Evolutionary conservation across 2,329 filamentous ascomycete genomes (phyloP).

Genomic region (Lecanicillium sp.): DNA sequence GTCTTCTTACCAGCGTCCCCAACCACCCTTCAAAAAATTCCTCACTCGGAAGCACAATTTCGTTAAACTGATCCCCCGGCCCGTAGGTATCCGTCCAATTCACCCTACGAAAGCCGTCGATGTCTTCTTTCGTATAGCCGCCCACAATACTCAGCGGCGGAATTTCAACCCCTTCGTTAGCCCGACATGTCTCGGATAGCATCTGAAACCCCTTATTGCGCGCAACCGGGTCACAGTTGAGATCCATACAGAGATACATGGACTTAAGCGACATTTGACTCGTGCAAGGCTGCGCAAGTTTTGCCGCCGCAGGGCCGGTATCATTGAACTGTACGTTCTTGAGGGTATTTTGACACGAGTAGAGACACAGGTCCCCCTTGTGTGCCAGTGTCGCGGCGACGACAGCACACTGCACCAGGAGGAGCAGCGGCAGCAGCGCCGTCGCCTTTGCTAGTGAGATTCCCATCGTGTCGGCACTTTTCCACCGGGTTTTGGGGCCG

Average conservation of each 20-base stretch:
- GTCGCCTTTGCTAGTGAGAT: no score
- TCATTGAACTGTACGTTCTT: conserved; percentile 23
- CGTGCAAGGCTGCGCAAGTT: conserved; percentile 17
- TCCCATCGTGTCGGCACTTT: no score
- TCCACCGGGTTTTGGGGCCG: no score
- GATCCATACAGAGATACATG: conserved; percentile 27
- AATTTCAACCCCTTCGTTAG: conserved; percentile 15
- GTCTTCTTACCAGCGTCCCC: conserved; percentile 26
- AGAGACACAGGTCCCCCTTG: conserved; percentile 16
- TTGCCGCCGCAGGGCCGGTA: conserved; percentile 12
- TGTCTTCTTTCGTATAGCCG: conserved; percentile 24
- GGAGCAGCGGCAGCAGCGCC: no score
- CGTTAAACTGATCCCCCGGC: conserved; percentile 11
- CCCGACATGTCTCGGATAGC: conserved; percentile 27
- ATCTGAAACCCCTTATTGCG: conserved; percentile 14
- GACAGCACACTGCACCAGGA: no score
- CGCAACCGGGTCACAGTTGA: conserved; percentile 23
- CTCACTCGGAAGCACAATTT: conserved; percentile 25
- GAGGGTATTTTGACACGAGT: conserved; percentile 23
- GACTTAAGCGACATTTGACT: conserved; percentile 21
- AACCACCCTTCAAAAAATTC: conserved; percentile 25
- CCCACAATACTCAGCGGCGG: conserved; percentile 25
- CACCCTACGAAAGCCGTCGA: conserved; percentile 21
- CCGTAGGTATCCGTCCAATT: conserved; percentile 16
- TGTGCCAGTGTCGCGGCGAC: no score